These are phyloP conservation scores for Prunus yedoensis DNA, from an alignment of 331 rosid genomes.

Conservation along the genomic window DNA sequence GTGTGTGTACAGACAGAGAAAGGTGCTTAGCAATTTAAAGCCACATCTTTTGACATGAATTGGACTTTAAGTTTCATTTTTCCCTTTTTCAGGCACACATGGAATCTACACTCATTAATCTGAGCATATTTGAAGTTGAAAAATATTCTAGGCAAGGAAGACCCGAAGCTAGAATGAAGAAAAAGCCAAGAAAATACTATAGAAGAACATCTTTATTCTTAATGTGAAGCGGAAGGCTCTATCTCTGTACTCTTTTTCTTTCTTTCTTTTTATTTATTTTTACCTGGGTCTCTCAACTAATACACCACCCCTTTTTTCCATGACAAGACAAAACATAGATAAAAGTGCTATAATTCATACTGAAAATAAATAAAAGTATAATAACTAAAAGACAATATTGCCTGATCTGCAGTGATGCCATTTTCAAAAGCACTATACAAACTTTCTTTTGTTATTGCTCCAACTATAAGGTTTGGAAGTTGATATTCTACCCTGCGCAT, in stretches of 20 bases:
- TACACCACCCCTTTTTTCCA: not conserved
- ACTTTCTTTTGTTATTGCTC: slow-evolving; percentile 94
- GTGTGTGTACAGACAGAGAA: not conserved
- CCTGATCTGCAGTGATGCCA: slow-evolving; percentile 87
- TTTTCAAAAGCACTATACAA: slow-evolving; percentile 85
- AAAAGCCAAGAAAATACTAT: not conserved
- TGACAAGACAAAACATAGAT: slow-evolving; percentile 1
- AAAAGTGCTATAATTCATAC: not conserved
- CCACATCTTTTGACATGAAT: not conserved
- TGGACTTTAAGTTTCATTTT: not conserved
- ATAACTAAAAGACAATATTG: slow-evolving; percentile 19
- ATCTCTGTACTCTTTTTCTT: not conserved
- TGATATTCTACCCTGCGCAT: slow-evolving; percentile 81
- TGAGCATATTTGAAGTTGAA: not conserved
- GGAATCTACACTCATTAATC: not conserved
- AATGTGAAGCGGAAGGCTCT: not conserved
- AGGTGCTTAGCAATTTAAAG: not conserved
- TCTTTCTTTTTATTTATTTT: too few relatives aligned
- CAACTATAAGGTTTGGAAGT: slow-evolving; percentile 95
- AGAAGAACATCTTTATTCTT: not conserved
- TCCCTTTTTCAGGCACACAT: not conserved
- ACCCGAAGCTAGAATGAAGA: not conserved
- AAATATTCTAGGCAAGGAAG: not conserved
- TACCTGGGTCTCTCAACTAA: not conserved
- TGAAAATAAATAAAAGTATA: not conserved